Base-by-base conservation (phyloP, 2,329 filamentous ascomycete genomes). In the Curvularia spicifera region DNA sequence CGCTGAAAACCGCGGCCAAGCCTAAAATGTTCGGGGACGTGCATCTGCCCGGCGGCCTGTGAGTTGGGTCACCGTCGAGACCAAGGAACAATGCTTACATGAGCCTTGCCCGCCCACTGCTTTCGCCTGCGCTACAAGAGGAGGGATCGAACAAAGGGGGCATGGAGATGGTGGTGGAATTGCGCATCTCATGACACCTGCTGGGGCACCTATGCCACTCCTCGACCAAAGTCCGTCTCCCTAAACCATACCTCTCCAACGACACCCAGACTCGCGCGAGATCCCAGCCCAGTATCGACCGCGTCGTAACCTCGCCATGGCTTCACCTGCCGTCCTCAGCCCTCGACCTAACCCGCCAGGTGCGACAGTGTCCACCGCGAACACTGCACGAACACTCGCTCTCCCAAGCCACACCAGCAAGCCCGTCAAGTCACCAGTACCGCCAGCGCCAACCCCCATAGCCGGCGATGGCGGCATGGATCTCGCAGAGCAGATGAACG, bases 401-500 rank as follows among this genome's bases (percentile, higher is more conserved):
- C 66, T 76, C 33, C 66, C 74, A 51, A 71, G 69, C 37, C 58
- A 67, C 50, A 67, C 52, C 37, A 62, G 65, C 37, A 61, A 65
- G 51, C 54, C 65, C n/a, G 47, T 45, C 6, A 55, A 50, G 45
- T 59, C 61, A 20, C 53, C 65, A 2, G 64, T 61, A 4, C 53
- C 65, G 5, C 35, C 63, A 8, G 56, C 59, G 33, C 52, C 63
- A 40, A 64, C 54, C 46, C 49, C 59, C 24, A 56, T 68, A 2
- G 62, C 56, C 42, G 42, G 33, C 45, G 68, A 70, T 44, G 69
- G 65, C 15, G 66, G 60, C 18, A 62, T 68, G 39, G 76, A 83
- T 59, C 69, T 82, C 4, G 79, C 80, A 10, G 80, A 82, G 63
- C 77, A 80, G 58, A 78, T 83, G 64, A 82, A 83, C 64, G 74